A percentile compares a stretch with the other conserved stretches of the same genome.
These are phyloP conservation scores for Sporisorium graminicola DNA, from an alignment of 1,284 basidiomycete species.

Conservation along the genomic window DNA sequence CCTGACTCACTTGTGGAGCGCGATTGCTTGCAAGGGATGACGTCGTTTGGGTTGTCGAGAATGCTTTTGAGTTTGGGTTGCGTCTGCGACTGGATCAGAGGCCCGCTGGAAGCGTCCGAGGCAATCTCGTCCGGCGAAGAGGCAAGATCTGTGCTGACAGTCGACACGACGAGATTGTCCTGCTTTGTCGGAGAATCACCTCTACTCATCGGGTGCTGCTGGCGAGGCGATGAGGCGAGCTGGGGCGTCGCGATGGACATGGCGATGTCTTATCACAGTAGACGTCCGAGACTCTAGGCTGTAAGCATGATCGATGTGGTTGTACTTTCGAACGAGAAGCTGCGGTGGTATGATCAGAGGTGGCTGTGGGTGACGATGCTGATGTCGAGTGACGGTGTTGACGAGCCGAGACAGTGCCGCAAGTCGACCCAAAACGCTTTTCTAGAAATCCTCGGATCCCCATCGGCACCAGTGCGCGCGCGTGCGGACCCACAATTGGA, in stretches of 20 bases:
- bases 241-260: slow-evolving; percentile 20
- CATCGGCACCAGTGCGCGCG: too few species aligned
- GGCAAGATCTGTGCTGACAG: slow-evolving; percentile 10
- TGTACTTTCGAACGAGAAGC: background rate
- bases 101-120: slow-evolving; percentile 22
- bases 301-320: background rate
- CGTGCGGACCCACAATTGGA: too few species aligned
- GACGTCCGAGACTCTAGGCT: background rate
- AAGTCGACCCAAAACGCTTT: background rate
- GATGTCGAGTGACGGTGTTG: background rate
- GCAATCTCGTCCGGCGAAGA: slow-evolving; percentile 28
- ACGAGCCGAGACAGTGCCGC: slow-evolving; percentile 4
- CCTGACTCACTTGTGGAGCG: slow-evolving; percentile 30
- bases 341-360: background rate
- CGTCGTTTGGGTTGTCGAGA: slow-evolving; percentile 57
- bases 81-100: slow-evolving; percentile 7
- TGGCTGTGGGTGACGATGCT: too few species aligned
- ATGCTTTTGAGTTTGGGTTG: slow-evolving; percentile 48
- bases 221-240: slow-evolving; percentile 1
- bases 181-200: slow-evolving; percentile 18
- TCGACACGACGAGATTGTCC: slow-evolving; percentile 10
- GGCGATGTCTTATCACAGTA: background rate
- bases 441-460: background rate
- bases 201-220: background rate
- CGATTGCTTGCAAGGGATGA: slow-evolving; percentile 25